phyloP scores from a whole-genome alignment of 352 stramenopile genomes.

The Globisporangium yorkense region DNA sequence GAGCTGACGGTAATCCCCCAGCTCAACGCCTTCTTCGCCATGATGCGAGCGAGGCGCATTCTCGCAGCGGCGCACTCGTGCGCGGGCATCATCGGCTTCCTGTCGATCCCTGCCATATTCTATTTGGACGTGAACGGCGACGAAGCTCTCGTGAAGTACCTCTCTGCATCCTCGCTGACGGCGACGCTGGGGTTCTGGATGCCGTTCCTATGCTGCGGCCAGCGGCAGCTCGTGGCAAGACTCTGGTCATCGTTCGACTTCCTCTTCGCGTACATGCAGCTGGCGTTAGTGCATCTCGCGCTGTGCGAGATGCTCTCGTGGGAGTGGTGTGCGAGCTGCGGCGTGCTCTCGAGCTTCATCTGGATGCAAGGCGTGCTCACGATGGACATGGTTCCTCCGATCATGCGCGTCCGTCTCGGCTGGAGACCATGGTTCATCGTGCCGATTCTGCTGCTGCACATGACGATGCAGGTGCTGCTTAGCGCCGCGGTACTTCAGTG shows the following conservation, averaged over 20 bases:
- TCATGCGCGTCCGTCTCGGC: conserved; percentile 4
- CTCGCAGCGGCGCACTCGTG: neutral
- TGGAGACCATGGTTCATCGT: conserved; percentile 3
- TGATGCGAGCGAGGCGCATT: neutral
- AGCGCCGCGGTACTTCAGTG: conserved; percentile 5
- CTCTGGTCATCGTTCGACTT: conserved; percentile 25
- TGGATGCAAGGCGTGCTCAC: conserved; percentile 20
- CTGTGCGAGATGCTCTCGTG: conserved; percentile 14
- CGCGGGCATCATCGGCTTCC: neutral
- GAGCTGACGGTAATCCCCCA: neutral
- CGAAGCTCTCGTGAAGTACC: too few relatives aligned
- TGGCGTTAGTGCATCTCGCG: conserved; percentile 5
- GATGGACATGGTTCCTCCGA: conserved; percentile 17
- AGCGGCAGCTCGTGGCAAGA: conserved; percentile 13
- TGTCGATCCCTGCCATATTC: neutral
- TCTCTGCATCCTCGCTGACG: neutral
- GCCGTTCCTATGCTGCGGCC: neutral
- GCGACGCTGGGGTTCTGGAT: conserved; percentile 3
- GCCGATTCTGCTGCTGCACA: conserved; percentile 3
- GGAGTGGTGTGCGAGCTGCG: conserved; percentile 1
- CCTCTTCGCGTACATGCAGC: conserved; percentile 15
- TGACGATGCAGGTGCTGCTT: conserved; percentile 8
- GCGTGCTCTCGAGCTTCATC: conserved; percentile 6
- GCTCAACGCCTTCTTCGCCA: neutral
- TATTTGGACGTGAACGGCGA: too few relatives aligned